Percentiles rank a stretch among this genome's conserved stretches.
These are phyloP conservation scores for Chalaropsis ovoidea DNA, from an alignment of 2,329 filamentous ascomycete species.

Conservation along the genomic window DNA sequence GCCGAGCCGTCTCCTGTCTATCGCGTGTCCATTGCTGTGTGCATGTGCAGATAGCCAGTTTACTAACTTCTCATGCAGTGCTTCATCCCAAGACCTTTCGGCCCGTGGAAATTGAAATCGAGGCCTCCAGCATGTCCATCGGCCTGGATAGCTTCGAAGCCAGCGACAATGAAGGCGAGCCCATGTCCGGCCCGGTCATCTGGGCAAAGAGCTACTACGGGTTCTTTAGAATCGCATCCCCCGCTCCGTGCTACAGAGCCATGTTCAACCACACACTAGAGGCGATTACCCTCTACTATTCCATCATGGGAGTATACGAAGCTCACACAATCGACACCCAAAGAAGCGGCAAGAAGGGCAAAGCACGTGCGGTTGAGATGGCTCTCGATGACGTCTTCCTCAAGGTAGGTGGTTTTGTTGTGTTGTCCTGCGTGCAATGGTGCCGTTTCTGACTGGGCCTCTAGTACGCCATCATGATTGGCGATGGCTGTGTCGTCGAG, in stretches of 20 bases:
- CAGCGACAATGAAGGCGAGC: conserved; percentile 8
- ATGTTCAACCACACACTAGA: conserved; percentile 52
- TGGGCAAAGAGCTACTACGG: conserved; percentile 57
- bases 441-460: neutral
- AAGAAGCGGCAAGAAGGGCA: conserved; percentile 30
- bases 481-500: conserved; percentile 43
- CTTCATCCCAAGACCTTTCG: conserved; percentile 15
- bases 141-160: conserved; percentile 35
- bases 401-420: conserved; percentile 29
- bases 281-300: conserved; percentile 55
- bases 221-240: conserved; percentile 55
- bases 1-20: neutral
- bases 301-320: conserved; percentile 48
- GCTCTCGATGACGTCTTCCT: conserved; percentile 32
- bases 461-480: conserved; percentile 43
- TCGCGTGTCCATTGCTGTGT: neutral
- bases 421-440: no score
- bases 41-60: conserved; percentile 11
- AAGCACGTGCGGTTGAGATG: conserved; percentile 30
- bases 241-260: conserved; percentile 45
- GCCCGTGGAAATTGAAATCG: conserved; percentile 44
- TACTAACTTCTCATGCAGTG: conserved; percentile 17
- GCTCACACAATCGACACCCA: conserved; percentile 31
- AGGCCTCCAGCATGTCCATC: conserved; percentile 40
- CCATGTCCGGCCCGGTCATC: conserved; percentile 42